Base-by-base conservation (phyloP, 2,329 filamentous ascomycete genomes). In the Fusarium paranaense region DNA sequence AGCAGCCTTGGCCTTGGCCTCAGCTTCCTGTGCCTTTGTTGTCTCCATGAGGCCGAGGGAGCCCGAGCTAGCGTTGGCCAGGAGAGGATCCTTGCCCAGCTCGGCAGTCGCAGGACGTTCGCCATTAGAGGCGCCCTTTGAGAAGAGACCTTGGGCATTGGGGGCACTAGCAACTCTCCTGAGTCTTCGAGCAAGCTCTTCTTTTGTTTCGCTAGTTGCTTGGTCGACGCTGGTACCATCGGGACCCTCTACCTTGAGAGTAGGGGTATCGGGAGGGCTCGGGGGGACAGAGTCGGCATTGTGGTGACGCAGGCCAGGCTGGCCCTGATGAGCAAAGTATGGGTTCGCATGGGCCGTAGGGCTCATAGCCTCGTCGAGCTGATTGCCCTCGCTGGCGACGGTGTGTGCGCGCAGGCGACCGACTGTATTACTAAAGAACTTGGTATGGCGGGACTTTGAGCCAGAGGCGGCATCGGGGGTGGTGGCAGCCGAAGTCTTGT, bases 251-350 rank as follows among this genome's bases (percentile, higher is more conserved):
- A 93, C 87, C 84, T 93, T 94, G 75, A 96, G 87, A 71, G 90
- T 91, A 22, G 96, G 95, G 1, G 95, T 97, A 82, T 98, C 95
- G 52, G 96, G 95, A 33, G 97, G 96, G 71, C 95, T 97, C 14
- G 95, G 95, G 16, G 97, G 95, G 38, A 97, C 94, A 74, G 95
- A 98, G 80, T 93, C 94, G 77, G 97, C 95, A 83, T 98, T 97
- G 86, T 97, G 95, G 85, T 99, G 97, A 81, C 96, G 93, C 78
- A 98, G 87, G 74, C 94, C 94, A 5, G 97, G 97, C 78, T 95
- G 95, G 66, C 97, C 97, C 85, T 99, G 97, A 82, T 98, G 97
- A 76, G 92, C 94, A 83, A 98, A 99, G 85, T 99, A 99, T 20
- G 97, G 97, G 82, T 99, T 99, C 74, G 95, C 96, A 80, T 96